Percentiles rank a stretch among this genome's conserved stretches.
Evolutionary conservation across 176 grass and related monocot species (phyloP).

Genomic region (Secale cereale): DNA sequence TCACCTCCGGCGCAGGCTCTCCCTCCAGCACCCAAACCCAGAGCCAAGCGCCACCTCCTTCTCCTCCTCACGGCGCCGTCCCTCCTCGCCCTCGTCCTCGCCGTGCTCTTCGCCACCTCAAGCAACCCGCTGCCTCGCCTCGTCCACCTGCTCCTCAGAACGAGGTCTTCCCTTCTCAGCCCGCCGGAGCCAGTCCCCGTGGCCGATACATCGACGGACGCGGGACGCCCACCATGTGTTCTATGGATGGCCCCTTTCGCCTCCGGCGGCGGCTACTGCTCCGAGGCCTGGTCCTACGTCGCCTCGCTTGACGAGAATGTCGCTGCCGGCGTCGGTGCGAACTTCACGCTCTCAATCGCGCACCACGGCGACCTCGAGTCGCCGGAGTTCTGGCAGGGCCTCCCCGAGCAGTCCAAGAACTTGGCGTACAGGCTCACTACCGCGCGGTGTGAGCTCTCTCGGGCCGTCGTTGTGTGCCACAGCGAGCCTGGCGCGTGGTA

Average conservation of each 20-base stretch:
- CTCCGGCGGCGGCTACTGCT: conserved; percentile 72
- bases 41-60: background rate
- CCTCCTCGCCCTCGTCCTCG: conserved; percentile 27
- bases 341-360: conserved; percentile 42
- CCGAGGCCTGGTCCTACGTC: conserved; percentile 74
- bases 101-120: conserved; percentile 28
- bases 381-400: conserved; percentile 56
- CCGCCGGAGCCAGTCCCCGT: background rate
- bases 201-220: background rate
- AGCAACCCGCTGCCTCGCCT: conserved; percentile 20
- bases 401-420: conserved; percentile 47
- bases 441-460: conserved; percentile 29
- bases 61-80: conserved; percentile 24
- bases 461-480: conserved; percentile 62
- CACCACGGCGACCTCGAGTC: conserved; percentile 68
- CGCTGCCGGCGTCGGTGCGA: background rate
- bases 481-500: conserved; percentile 74
- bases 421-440: conserved; percentile 44
- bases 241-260: conserved; percentile 80
- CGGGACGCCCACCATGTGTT: conserved; percentile 65
- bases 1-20: background rate
- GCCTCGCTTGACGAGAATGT: conserved; percentile 18
- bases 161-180: background rate
- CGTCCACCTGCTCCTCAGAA: background rate
- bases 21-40: background rate